Evolutionary conservation across 2,329 filamentous ascomycete genomes (phyloP), one percentile per base, ranked within the genome.

Genomic region (Colletotrichum brevisporum): DNA sequence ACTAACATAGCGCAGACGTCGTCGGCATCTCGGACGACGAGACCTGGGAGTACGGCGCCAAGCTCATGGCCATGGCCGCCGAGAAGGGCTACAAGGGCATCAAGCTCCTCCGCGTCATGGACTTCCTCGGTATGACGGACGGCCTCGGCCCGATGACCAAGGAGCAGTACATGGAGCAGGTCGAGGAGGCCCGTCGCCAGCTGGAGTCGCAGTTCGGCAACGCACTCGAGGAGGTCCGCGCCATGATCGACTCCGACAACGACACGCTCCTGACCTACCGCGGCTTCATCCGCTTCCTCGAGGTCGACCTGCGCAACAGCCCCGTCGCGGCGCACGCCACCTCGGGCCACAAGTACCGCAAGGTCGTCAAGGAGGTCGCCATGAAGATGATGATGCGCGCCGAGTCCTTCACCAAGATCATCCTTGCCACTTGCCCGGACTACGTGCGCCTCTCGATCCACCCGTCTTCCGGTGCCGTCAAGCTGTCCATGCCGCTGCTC

Each of bases 21-120:
- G 72, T 84, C 2, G 78, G 79, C 4, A 78, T 84, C 12, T 73
- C 81, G 0, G 83, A 84, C 54, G 76, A 78, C 2, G 78, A 76
- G 3, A 80, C 82, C 1, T 84, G 81, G 81, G 74, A 75, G 21
- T 83, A 83, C 63, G 79, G 80, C 13, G 75, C 80, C 59, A 72
- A 74, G 1, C 71, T 83, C 10, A 78, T 80, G 53, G 65, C 76
- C 13, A 80, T 83, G 74, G 78, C 79, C 1, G 59, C 72, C 1
- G 73, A 78, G 21, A 78, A 76, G 48, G 75, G 73, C 16, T 77
- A 78, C 36, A 71, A 71, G 9, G 73, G 78, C 59, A 72, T 82
- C 61, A 77, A 77, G 59, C 80, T 81, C 47, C 75, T 78, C 47
- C 79, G 80, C 8, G 73, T 83, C 62, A 75, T 77, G 70, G 78